Percentiles rank a stretch among this genome's conserved stretches.
Conservation (phyloP, 2,329 filamentous ascomycete species). For the Aschersonia sp. region DNA sequence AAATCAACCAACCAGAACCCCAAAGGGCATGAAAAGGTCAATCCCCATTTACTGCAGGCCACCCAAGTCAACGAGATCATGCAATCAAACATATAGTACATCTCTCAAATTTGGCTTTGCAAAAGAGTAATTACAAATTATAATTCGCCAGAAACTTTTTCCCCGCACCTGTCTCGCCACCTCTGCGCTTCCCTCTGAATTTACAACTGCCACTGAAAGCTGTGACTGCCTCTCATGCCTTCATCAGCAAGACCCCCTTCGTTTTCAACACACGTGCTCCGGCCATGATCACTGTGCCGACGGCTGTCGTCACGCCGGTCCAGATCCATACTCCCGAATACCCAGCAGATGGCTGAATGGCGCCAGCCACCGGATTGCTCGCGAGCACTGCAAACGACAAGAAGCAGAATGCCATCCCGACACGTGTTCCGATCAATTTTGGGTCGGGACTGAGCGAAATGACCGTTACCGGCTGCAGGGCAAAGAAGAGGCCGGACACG, state of each 20-base stretch:
- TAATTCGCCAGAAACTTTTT: too few relatives aligned
- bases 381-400: slow-evolving; percentile 37
- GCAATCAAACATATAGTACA: too few relatives aligned
- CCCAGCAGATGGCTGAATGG: background rate
- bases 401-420: slow-evolving; percentile 47
- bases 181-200: too few relatives aligned
- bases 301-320: background rate
- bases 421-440: slow-evolving; percentile 36
- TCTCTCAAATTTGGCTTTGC: too few relatives aligned
- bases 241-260: background rate
- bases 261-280: background rate
- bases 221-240: background rate
- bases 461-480: slow-evolving; percentile 43
- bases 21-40: too few relatives aligned
- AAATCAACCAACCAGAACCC: too few relatives aligned
- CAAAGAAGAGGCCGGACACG: slow-evolving; percentile 47
- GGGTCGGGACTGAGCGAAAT: slow-evolving; percentile 34
- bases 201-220: too few relatives aligned
- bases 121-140: too few relatives aligned
- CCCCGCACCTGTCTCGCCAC: too few relatives aligned
- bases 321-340: background rate
- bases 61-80: too few relatives aligned
- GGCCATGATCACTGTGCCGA: background rate
- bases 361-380: slow-evolving; percentile 35
- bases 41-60: too few relatives aligned